Evolutionary conservation across 2,329 filamentous ascomycete genomes (phyloP).

Genomic region (Phyllosticta capitalensis): DNA sequence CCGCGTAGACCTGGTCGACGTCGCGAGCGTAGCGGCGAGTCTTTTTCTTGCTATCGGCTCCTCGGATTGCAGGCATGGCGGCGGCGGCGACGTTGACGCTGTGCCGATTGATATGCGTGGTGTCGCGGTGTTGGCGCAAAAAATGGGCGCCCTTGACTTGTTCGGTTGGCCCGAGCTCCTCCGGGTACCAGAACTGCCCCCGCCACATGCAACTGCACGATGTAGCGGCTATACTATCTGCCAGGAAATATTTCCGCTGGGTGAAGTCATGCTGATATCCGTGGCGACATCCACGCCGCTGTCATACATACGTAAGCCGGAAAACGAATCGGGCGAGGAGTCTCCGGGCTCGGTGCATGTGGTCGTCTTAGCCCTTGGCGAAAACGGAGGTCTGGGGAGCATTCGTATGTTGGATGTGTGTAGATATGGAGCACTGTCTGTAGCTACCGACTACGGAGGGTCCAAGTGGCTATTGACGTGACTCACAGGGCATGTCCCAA

Average conservation of each 20-base stretch:
- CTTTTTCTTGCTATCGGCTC: slow-evolving; percentile 40
- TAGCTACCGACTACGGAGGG: no score
- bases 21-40: slow-evolving; percentile 54
- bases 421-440: no score
- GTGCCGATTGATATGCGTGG: slow-evolving; percentile 15
- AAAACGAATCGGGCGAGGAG: no score
- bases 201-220: neutral
- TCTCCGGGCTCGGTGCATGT: no score
- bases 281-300: no score
- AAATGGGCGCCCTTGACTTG: slow-evolving; percentile 7
- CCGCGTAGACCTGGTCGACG: slow-evolving; percentile 82
- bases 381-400: no score
- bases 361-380: no score
- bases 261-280: no score
- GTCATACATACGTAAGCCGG: no score
- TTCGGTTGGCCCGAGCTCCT: neutral
- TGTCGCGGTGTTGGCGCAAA: slow-evolving; percentile 14
- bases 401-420: no score
- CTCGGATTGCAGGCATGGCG: slow-evolving; percentile 42
- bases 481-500: no score
- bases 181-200: neutral
- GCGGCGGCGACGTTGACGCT: slow-evolving; percentile 12
- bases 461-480: no score
- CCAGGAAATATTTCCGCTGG: neutral
- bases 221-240: neutral